phyloP scores from a whole-genome alignment of 2,329 filamentous ascomycete genomes.

The Cordyceps fumosorosea region DNA sequence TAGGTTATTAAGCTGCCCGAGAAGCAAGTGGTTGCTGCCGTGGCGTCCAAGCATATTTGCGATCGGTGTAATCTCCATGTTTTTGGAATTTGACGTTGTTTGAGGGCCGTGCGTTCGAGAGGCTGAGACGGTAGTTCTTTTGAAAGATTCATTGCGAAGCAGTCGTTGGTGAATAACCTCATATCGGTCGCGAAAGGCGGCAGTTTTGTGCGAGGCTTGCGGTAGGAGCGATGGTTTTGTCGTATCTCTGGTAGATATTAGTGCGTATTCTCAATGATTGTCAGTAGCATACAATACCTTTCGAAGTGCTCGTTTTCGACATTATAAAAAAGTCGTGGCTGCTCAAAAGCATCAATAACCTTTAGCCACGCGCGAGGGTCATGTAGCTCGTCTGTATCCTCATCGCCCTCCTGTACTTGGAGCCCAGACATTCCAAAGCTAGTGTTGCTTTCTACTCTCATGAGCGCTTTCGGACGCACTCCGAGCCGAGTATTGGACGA shows the following conservation, averaged over 20 bases:
- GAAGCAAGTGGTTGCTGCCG: conserved; percentile 75
- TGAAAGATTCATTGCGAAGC: conserved; percentile 88
- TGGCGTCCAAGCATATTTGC: conserved; percentile 69
- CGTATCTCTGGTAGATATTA: conserved; percentile 41
- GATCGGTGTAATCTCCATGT: conserved; percentile 85
- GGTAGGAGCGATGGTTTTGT: conserved; percentile 68
- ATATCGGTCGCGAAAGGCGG: conserved; percentile 82
- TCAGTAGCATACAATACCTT: conserved; percentile 39
- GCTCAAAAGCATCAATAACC: conserved; percentile 75
- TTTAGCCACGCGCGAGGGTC: conserved; percentile 81
- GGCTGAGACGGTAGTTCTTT: conserved; percentile 67
- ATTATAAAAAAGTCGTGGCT: conserved; percentile 74
- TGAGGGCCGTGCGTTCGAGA: conserved; percentile 47
- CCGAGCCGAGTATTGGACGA: conserved; percentile 50
- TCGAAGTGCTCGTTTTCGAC: conserved; percentile 86
- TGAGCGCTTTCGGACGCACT: conserved; percentile 37
- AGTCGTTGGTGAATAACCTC: conserved; percentile 88
- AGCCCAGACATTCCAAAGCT: conserved; percentile 58
- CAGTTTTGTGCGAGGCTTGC: conserved; percentile 71
- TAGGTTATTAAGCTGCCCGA: conserved; percentile 74
- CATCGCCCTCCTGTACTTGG: conserved; percentile 46
- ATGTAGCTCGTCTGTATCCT: conserved; percentile 52
- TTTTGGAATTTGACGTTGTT: conserved; percentile 56
- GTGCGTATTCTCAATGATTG: neutral
- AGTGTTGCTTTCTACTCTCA: conserved; percentile 55